Conservation (phyloP, 2,329 filamentous ascomycete species). For the Lasiodiplodia theobromae region DNA sequence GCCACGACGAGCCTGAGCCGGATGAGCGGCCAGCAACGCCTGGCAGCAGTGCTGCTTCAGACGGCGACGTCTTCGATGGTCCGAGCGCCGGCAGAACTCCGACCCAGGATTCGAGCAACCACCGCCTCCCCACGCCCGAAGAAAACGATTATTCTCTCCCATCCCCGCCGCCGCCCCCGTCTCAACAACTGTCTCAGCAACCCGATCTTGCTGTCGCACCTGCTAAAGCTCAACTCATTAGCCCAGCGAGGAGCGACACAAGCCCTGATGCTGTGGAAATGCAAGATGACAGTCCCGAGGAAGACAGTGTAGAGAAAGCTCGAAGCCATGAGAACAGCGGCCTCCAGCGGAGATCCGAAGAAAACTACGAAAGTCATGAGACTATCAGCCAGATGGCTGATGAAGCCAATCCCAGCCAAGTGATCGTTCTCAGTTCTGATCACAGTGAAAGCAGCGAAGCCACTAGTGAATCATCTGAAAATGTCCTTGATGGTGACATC, state of each 20-base stretch:
- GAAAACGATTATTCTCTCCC: constrained; percentile 32
- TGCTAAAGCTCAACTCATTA: constrained; percentile 38
- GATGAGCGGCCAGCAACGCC: constrained; percentile 13
- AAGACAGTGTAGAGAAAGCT: not conserved
- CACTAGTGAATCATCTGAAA: not conserved
- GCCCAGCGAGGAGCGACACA: constrained; percentile 37
- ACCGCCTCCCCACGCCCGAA: constrained; percentile 42
- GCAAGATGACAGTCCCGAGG: constrained; percentile 38
- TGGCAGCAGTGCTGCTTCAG: constrained; percentile 25
- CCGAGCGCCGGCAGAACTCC: constrained; percentile 35
- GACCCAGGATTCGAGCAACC: constrained; percentile 33
- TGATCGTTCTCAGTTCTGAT: constrained; percentile 36
- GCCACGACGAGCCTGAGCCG: not conserved
- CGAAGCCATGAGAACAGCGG: constrained; percentile 6
- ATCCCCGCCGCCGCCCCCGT: constrained; percentile 36
- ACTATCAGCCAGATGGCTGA: constrained; percentile 32
- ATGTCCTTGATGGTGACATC: constrained; percentile 48
- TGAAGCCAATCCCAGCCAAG: constrained; percentile 32
- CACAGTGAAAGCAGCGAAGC: constrained; percentile 18
- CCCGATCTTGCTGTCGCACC: constrained; percentile 17
- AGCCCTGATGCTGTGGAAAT: constrained; percentile 37
- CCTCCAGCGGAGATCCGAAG: not conserved
- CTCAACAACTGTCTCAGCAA: constrained; percentile 34
- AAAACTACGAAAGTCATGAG: constrained; percentile 15
- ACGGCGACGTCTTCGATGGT: constrained; percentile 36